A percentile compares a stretch with the other conserved stretches of the same genome.
Evolutionary conservation across 768 basidiomycete genomes (phyloP).

Genomic region (Boletus vermiculosoides): DNA sequence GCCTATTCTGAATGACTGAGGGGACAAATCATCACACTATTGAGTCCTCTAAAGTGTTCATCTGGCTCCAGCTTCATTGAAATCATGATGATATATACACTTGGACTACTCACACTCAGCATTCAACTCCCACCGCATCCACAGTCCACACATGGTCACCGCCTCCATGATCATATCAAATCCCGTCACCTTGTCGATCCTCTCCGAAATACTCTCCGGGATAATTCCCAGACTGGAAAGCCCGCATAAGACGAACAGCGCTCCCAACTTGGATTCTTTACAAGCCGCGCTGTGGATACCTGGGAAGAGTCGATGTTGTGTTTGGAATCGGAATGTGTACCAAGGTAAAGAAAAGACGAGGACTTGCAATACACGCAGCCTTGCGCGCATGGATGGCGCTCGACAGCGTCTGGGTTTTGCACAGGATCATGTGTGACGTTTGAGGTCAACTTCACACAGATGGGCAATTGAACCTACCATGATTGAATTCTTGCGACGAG

Average conservation of each 20-base stretch:
- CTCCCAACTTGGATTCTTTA: slow-evolving; percentile 77
- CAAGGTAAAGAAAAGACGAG: neutral
- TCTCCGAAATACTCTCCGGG: slow-evolving; percentile 36
- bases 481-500: slow-evolving; percentile 58
- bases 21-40: neutral
- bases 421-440: slow-evolving; percentile 29
- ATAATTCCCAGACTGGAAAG: slow-evolving; percentile 50
- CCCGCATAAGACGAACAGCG: slow-evolving; percentile 61
- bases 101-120: neutral
- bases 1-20: too few species aligned
- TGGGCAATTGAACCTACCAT: neutral
- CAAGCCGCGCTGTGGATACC: slow-evolving; percentile 59
- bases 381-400: slow-evolving; percentile 59
- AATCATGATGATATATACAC: neutral
- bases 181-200: slow-evolving; percentile 28
- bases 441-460: neutral
- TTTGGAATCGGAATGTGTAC: neutral
- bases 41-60: neutral
- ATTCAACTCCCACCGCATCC: slow-evolving; percentile 47
- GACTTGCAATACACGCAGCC: slow-evolving; percentile 71
- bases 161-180: slow-evolving; percentile 56
- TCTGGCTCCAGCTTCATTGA: neutral
- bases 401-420: slow-evolving; percentile 57
- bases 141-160: too few species aligned
- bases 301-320: slow-evolving; percentile 24